Evolutionary conservation across 345 rosid species (phyloP).

Genomic region (Linum trigynum): DNA sequence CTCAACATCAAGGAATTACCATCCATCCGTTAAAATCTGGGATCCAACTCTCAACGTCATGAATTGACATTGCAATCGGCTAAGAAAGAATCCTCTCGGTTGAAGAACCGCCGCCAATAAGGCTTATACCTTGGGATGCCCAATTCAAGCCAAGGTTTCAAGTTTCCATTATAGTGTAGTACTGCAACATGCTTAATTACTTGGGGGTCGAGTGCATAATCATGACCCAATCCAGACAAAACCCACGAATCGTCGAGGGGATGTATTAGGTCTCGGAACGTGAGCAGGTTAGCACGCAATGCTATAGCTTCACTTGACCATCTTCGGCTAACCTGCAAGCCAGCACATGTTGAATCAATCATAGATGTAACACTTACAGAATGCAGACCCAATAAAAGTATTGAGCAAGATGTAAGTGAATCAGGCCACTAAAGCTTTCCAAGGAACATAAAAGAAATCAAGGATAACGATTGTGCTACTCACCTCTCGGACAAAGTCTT

Average conservation of each 20-base stretch:
- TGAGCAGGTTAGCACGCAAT: constrained; percentile 1
- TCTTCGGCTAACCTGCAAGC: constrained; percentile 35
- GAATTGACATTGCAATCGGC: constrained; percentile 4
- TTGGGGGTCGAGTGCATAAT: not conserved
- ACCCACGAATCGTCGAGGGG: not conserved
- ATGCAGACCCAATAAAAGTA: not conserved
- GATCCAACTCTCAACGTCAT: not conserved
- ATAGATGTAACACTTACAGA: constrained; percentile 2
- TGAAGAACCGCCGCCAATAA: not conserved
- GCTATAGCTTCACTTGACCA: constrained; percentile 37
- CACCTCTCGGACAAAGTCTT: constrained; percentile 49
- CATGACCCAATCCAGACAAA: constrained; percentile 1
- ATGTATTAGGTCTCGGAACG: not conserved
- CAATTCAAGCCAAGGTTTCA: constrained; percentile 6
- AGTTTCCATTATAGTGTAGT: constrained; percentile 1
- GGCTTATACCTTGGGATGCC: constrained; percentile 1
- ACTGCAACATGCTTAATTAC: not conserved
- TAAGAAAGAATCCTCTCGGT: not conserved
- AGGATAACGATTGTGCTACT: constrained; percentile 13
- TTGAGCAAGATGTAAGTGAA: not conserved
- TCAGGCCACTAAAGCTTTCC: not conserved
- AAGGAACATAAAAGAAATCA: constrained; percentile 3
- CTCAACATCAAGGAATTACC: not conserved
- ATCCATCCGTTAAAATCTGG: no score
- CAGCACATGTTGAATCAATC: constrained; percentile 3